Percentiles rank a stretch among this genome's conserved stretches.
Conservation (phyloP, 2,329 filamentous ascomycete species). For the Alternaria panax region DNA sequence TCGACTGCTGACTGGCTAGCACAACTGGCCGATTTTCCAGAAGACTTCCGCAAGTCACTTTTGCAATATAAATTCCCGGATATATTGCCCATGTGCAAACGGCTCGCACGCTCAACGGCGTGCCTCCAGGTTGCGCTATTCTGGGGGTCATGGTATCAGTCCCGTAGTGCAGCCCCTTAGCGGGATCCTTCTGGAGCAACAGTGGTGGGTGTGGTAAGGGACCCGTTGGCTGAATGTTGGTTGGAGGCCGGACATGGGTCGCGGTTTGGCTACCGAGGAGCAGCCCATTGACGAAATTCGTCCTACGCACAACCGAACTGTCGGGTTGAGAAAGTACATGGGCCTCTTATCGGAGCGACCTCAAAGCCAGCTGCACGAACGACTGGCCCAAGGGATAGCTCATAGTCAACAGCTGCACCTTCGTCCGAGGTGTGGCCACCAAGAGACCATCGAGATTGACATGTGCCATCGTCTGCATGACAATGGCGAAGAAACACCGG, state of each 20-base stretch:
- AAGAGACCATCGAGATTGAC: slow-evolving; percentile 19
- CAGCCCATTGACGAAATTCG: slow-evolving; percentile 37
- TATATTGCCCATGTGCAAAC: slow-evolving; percentile 28
- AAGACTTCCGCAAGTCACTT: slow-evolving; percentile 19
- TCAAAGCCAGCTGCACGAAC: slow-evolving; percentile 23
- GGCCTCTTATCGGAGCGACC: slow-evolving; percentile 44
- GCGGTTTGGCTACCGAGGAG: slow-evolving; percentile 40
- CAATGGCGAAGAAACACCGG: slow-evolving; percentile 12
- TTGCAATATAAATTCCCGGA: slow-evolving; percentile 31
- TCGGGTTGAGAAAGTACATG: slow-evolving; percentile 36
- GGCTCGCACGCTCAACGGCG: slow-evolving; percentile 18
- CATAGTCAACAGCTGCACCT: slow-evolving; percentile 15
- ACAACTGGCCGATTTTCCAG: slow-evolving; percentile 25
- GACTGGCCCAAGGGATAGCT: slow-evolving; percentile 15
- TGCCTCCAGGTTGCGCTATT: slow-evolving; percentile 24
- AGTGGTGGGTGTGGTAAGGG: slow-evolving; percentile 11
- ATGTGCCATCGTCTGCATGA: slow-evolving; percentile 24
- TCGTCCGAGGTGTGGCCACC: slow-evolving; percentile 21
- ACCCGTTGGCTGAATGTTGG: slow-evolving; percentile 28
- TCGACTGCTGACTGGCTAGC: slow-evolving; percentile 30
- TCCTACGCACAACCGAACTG: slow-evolving; percentile 31
- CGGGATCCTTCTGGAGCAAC: slow-evolving; percentile 17
- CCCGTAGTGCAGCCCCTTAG: slow-evolving; percentile 34
- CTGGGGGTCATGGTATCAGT: slow-evolving; percentile 35
- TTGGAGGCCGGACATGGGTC: slow-evolving; percentile 29